Base-by-base conservation (phyloP, 148 eudicot species). In the Salicornia ramosissima region DNA sequence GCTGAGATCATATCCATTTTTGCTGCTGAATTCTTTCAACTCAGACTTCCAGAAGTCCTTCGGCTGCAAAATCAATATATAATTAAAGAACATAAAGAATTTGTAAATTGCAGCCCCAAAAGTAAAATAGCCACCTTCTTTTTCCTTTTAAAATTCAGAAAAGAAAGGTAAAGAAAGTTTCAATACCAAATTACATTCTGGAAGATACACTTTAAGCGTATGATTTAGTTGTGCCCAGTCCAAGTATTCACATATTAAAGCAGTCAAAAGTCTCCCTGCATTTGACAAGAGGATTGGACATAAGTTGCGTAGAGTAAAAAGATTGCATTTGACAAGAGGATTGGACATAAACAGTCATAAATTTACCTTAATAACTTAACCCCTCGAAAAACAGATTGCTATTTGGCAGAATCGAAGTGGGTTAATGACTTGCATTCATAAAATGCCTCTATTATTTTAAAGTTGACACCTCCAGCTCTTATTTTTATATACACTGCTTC, bases 151-250 rank as follows among this genome's bases (percentile, higher is more conserved):
- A 36, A 58, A 46, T 25, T 28, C 30, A 14, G 2, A 12, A 31
- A 16, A 60, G 43, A 31, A 52, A 8, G 47, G 28, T 54, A 34
- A 58, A 14, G 29, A 30, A 43, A 19, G 69, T 67, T 64, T n/a
- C 21, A 63, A 68, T 89, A 94, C 99, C 96, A 91, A 78, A 77
- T 94, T 94, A 74, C 91, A 90, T 77, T 91, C 97, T 22, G 99
- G 97, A 70, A 86, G 82, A 78, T 90, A 94, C 67, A 94, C 97
- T 83, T 94, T 91, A 53, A 79, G 76, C 26, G 96, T 88, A 80
- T 91, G 99, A 81, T 80, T 82, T 36, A 90, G 86, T 64, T 91
- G 87, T 33, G 97, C 97, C 99, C 99, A 91, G 70, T 94, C 97
- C 85, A 94, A 68, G 83, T 90, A 94, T 81, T 94, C 99, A 82